Base-by-base conservation (phyloP, 257 asterid genomes). In the Gynochthodes officinalis region DNA sequence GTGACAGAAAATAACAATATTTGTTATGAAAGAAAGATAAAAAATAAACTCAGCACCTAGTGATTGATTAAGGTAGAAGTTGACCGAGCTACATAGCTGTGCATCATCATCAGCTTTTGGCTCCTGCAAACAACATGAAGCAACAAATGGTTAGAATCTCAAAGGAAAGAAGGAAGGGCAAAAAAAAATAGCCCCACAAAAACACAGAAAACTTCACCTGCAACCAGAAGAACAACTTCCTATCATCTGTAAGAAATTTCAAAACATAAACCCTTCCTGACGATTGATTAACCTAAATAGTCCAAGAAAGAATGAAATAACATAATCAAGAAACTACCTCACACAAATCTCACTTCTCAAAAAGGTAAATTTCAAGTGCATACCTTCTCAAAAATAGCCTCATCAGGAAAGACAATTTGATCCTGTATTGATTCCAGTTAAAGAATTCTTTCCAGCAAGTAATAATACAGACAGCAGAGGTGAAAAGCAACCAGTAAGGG, bases 181-280 rank as follows among this genome's bases (percentile, higher is more conserved):
- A 15, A 2, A 42, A 8, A 23, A 15, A n/a, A 48, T 1, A 59
- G 15, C 16, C 1, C n/a, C 48, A 23, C 27, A 3, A 52, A 49
- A 44, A 61, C 32, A 33, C 58, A 67, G 44, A 55, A 70, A 73
- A 73, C 15, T 43, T 63, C 62, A 89, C 99, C 99, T 95, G 99
- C 95, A 95, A 85, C 99, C 98, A 95, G 69, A 84, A 92, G 92
- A 95, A 95, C 62, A 87, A 85, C 92, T 88, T 95, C 82, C 99
- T 84, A 73, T 90, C 94, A 75, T 95, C 98, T 1, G 94, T 83
- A 67, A 66, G 95, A 71, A 95, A 95, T 90, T 88, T 90, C 78
- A 92, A 85, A 75, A 95, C 81, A 78, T 88, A 95, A 55, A 92
- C 98, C 89, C 99, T 87, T 80, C 88, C 98, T 35, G 99, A 83